These are phyloP conservation scores for Chaetomium olivaceum DNA, from an alignment of 2,329 filamentous ascomycete genomes.

Conservation along the genomic window DNA sequence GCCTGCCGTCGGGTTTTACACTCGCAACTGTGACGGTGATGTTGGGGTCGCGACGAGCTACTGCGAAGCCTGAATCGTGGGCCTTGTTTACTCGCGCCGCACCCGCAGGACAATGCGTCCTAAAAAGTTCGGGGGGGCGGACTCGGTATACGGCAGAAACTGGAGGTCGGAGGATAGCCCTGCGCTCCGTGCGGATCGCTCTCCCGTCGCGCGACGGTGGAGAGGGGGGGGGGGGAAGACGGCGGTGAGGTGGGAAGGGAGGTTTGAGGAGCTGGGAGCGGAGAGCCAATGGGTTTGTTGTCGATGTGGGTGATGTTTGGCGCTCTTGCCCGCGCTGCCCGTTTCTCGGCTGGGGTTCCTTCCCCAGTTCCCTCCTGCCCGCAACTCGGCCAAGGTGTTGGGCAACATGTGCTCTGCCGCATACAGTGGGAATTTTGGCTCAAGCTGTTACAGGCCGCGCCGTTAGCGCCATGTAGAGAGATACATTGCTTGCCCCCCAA, in stretches of 20 bases:
- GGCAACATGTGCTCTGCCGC: slow-evolving; percentile 17
- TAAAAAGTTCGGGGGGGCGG: slow-evolving; percentile 13
- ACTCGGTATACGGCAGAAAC: slow-evolving; percentile 22
- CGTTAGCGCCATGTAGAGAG: slow-evolving; percentile 20
- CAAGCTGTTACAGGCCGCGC: slow-evolving; percentile 13
- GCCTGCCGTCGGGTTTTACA: slow-evolving; percentile 11
- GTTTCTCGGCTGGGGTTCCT: slow-evolving; percentile 1
- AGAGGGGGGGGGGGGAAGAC: slow-evolving; percentile 17
- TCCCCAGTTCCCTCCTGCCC: slow-evolving; percentile 3
- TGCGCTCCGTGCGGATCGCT: slow-evolving; percentile 20
- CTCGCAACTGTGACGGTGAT: slow-evolving; percentile 6
- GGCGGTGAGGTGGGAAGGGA: slow-evolving; percentile 23
- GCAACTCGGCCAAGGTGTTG: not conserved
- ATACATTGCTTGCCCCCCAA: slow-evolving; percentile 19
- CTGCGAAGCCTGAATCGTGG: slow-evolving; percentile 1
- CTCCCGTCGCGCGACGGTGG: slow-evolving; percentile 18
- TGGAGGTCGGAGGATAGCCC: slow-evolving; percentile 8
- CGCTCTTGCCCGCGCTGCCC: slow-evolving; percentile 1
- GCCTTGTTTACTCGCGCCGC: slow-evolving; percentile 32
- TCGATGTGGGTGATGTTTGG: slow-evolving; percentile 16
- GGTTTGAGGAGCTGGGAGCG: slow-evolving; percentile 16
- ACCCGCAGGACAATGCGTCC: slow-evolving; percentile 30
- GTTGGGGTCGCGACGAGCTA: slow-evolving; percentile 18
- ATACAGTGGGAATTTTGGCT: slow-evolving; percentile 27
- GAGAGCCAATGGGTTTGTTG: slow-evolving; percentile 23